phyloP scores from a whole-genome alignment of 257 asterid species.

The Coffea eugenioides region DNA sequence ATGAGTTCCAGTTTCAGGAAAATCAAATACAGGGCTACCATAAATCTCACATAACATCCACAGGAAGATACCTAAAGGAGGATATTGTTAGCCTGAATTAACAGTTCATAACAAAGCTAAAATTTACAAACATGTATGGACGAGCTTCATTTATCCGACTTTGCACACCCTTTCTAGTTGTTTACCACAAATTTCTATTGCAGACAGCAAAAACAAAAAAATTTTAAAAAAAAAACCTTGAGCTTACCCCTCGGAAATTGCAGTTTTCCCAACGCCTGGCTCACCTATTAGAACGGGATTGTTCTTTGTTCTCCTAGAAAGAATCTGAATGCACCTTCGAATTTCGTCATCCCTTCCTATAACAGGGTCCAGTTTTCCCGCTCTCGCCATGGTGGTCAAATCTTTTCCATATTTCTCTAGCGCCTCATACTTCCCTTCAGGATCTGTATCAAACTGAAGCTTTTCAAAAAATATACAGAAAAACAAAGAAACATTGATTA shows the following conservation, averaged over 20 bases:
- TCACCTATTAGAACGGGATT: slow-evolving; percentile 96
- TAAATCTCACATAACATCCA: not conserved
- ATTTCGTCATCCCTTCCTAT: slow-evolving; percentile 98
- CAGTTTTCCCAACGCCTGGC: slow-evolving; percentile 98
- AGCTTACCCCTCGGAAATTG: slow-evolving; percentile 94
- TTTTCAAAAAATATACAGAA: not conserved
- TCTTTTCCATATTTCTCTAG: slow-evolving; percentile 95
- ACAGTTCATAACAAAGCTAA: not conserved
- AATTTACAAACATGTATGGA: no score
- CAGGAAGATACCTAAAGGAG: not conserved
- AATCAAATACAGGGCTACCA: not conserved
- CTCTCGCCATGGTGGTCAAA: slow-evolving; percentile 93
- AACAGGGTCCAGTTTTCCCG: slow-evolving; percentile 96
- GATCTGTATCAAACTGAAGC: slow-evolving; percentile 51
- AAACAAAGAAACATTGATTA: no score
- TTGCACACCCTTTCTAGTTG: not conserved
- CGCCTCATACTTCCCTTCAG: slow-evolving; percentile 92
- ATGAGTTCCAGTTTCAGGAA: not conserved
- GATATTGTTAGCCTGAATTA: not conserved
- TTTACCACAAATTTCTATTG: not conserved
- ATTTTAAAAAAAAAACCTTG: not conserved
- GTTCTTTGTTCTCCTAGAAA: slow-evolving; percentile 94
- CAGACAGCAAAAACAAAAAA: not conserved
- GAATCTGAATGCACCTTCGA: slow-evolving; percentile 95
- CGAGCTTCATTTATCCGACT: not conserved